Conservation (phyloP, 164 flowering plant species). For the Annona cherimola region DNA sequence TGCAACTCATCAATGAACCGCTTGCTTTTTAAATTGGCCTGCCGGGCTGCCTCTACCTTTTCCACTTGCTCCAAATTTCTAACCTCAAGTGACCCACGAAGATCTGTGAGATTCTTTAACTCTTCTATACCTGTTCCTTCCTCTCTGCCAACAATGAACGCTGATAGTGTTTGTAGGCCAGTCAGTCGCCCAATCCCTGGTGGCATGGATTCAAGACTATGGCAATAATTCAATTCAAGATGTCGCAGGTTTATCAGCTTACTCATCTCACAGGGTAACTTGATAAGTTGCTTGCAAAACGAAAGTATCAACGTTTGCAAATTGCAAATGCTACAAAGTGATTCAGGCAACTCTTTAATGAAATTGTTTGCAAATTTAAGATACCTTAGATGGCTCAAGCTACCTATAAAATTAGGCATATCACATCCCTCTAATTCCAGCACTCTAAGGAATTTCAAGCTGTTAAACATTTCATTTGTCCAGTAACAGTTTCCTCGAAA, state of each 20-base stretch:
- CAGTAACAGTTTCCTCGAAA: neutral
- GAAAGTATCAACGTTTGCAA: neutral
- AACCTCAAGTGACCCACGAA: slow-evolving; percentile 16
- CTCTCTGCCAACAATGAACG: slow-evolving; percentile 4
- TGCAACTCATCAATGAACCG: slow-evolving; percentile 7
- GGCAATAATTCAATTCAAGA: neutral
- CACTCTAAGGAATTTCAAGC: neutral
- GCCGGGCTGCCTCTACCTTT: slow-evolving; percentile 1
- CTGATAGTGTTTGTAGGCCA: slow-evolving; percentile 12
- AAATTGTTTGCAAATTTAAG: slow-evolving; percentile 17
- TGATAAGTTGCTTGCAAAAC: neutral
- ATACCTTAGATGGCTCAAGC: slow-evolving; percentile 21
- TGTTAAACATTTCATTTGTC: neutral
- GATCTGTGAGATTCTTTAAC: slow-evolving; percentile 10
- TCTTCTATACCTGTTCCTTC: slow-evolving; percentile 8
- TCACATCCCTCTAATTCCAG: slow-evolving; percentile 4
- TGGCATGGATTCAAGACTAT: slow-evolving; percentile 6
- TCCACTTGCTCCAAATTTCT: slow-evolving; percentile 14
- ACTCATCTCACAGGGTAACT: neutral
- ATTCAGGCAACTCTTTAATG: slow-evolving; percentile 16
- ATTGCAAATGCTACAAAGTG: neutral
- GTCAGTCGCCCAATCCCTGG: slow-evolving; percentile 10
- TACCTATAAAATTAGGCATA: slow-evolving; percentile 5
- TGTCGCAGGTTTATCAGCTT: slow-evolving; percentile 2
- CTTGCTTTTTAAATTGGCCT: slow-evolving; percentile 17